phyloP scores from a whole-genome alignment of 2,329 filamentous ascomycete species.

The Penicillium concentricum region DNA sequence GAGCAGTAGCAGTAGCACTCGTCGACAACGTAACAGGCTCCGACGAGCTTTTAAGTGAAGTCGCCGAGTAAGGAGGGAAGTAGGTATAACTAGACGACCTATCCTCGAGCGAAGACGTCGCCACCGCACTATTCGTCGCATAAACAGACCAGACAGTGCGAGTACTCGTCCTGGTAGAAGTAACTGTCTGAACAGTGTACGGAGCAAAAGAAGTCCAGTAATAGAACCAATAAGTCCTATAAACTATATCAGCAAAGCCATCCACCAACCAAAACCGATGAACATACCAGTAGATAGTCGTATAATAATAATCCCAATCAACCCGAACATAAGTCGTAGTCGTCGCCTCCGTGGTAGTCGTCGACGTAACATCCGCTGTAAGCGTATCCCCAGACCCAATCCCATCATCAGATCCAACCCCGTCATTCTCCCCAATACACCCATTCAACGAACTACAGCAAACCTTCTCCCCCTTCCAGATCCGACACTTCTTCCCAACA shows the following conservation, averaged over 20 bases:
- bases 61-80: constrained; percentile 15
- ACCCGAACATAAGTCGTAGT: constrained; percentile 1
- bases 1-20: not conserved
- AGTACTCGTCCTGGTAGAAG: constrained; percentile 17
- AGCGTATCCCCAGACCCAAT: not conserved
- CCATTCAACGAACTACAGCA: constrained; percentile 16
- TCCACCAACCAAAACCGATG: no score
- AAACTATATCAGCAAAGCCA: not conserved
- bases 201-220: constrained; percentile 21
- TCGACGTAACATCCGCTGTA: not conserved
- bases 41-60: constrained; percentile 14
- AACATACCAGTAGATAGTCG: constrained; percentile 20
- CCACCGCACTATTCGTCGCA: constrained; percentile 10
- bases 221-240: constrained; percentile 22
- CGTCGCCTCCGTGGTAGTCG: constrained; percentile 5
- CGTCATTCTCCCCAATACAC: constrained; percentile 11
- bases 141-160: constrained; percentile 16
- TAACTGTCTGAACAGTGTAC: constrained; percentile 18
- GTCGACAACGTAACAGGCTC: constrained; percentile 8
- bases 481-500: constrained; percentile 15
- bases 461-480: constrained; percentile 7
- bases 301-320: constrained; percentile 18
- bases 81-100: constrained; percentile 3
- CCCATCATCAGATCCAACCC: constrained; percentile 8
- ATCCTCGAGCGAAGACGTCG: constrained; percentile 4